Conservation (phyloP, 1,139 yeast species). For the Taiozyma sp. region DNA sequence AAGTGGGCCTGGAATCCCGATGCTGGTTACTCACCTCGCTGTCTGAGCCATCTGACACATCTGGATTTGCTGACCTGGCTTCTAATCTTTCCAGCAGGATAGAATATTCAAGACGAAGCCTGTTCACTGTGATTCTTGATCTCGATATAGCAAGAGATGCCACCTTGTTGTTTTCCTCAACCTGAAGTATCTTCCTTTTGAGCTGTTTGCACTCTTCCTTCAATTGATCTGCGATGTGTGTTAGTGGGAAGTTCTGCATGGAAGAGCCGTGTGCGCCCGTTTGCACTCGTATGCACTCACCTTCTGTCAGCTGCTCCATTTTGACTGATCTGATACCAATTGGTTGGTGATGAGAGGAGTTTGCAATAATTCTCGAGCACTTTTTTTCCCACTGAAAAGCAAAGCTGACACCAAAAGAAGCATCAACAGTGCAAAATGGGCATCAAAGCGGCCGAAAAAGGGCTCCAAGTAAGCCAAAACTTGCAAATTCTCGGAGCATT, state of each 20-base stretch:
- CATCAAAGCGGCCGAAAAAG: neutral
- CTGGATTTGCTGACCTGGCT: slow-evolving; percentile 35
- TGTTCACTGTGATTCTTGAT: slow-evolving; percentile 68
- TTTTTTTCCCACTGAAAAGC: neutral
- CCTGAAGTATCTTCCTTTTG: slow-evolving; percentile 62
- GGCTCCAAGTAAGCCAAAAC: neutral
- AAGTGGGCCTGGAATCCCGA: neutral
- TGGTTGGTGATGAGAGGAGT: neutral
- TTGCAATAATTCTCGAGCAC: neutral
- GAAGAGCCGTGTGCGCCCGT: too few relatives aligned
- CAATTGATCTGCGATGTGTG: neutral
- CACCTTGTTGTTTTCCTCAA: slow-evolving; percentile 76
- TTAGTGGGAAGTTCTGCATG: neutral
- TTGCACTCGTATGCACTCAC: neutral
- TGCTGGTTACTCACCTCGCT: neutral
- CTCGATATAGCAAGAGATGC: slow-evolving; percentile 75
- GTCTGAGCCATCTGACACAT: slow-evolving; percentile 16
- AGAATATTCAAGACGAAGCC: slow-evolving; percentile 79
- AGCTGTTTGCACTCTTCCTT: slow-evolving; percentile 39
- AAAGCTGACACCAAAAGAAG: neutral
- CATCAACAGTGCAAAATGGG: neutral
- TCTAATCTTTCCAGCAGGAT: slow-evolving; percentile 78
- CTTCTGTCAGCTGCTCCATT: neutral
- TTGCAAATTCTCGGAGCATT: neutral
- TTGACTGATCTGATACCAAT: neutral